Evolutionary conservation across 768 basidiomycete species (phyloP), one percentile per base, ranked within the genome.

Genomic region (Suillus placidus): DNA sequence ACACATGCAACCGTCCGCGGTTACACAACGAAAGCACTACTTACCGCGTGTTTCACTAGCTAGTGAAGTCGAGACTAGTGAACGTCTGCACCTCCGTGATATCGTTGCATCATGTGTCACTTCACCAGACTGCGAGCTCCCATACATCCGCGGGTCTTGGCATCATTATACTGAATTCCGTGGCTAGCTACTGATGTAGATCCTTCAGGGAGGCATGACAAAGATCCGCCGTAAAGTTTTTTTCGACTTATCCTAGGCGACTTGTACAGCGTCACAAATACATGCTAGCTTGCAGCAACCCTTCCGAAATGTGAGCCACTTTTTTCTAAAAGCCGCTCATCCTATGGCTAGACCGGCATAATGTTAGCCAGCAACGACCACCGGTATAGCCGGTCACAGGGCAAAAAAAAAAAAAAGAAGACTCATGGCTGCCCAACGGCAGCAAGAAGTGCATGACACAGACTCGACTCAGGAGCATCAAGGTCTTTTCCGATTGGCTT

Each of bases 381-480:
- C 14, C 79, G 69, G 52, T 4, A 85, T 77, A 16, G 91, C 75
- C 8, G 73, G 70, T 7, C 84, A 80, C 7, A 82, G 79, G 2
- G 87, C 85, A 69, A 90, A 92, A 12, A 91, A 80, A 3, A 92
- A 12, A 91, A 80, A 3, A 90, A 90, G 73, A 88, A 92, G 0
- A 89, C 79, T 18, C 89, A 80, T 35, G 76, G 70, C 10, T 66
- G 61, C 12, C 76, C 75, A 23, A 85, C 78, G 4, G 68, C 56
- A 1, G 60, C 67, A 14, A 73, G 67, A 18, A 92, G 77, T 32
- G 40, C 30, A 30, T 42, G 40, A 32, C 38, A 56, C 18, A 40
- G 3, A 58, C 14, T 58, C 6, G 38, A 40, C 26, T 40, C 10
- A 30, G 57, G 23, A 40, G 38, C 16, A 5, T 70, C 62, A 16